Base-by-base conservation (phyloP, 371 early-diverging fungal genomes). In the Mortierella sp. region DNA sequence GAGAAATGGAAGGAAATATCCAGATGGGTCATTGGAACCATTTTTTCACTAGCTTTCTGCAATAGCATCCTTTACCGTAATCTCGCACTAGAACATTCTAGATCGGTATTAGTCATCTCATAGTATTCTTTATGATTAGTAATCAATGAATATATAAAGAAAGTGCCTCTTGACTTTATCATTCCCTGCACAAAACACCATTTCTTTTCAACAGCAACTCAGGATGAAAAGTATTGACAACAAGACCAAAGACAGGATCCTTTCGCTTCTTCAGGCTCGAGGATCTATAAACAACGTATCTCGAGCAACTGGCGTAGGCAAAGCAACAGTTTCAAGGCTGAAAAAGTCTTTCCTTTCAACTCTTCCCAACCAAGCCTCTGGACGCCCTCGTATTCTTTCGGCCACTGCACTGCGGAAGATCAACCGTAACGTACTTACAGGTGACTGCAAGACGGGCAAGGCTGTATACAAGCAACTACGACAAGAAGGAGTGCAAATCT, bases 401-500 rank as follows among this genome's bases (percentile, higher is more conserved):
- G 68, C 19, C 11, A 50, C 26, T 48, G 48, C 37, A n/a, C 50
- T 67, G 34, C 68, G 68, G 14, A 48, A 67, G 24, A 67, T 67
- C 48, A 50, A 47, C 52, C 47, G 68, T 4, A 67, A 50, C 13
- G 68, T 67, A 26, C 31, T 67, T 4, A 67, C 47, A 13, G 68
- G 68, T 10, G 47, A 31, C 34, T 47, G 48, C 13, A 67, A 24
- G 40, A 47, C 68, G 31, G 68, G 68, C 29, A 67, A 67, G 31
- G 68, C 47, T 50, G 50, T 67, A 16, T 22, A 50, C 48, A 45
- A 47, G 48, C 69, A 41, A 39, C 55, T 68, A 39, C 69, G 14
- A 13, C 69, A 68, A 68, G 69, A 69, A 55, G 70, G 70, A 44
- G 29, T 69, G 8, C 29, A n/a, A 41, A 45, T 58, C 6, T 44